Conservation (phyloP, 2,329 filamentous ascomycete species). For the Nothophaeocryptopus gaeumannii region DNA sequence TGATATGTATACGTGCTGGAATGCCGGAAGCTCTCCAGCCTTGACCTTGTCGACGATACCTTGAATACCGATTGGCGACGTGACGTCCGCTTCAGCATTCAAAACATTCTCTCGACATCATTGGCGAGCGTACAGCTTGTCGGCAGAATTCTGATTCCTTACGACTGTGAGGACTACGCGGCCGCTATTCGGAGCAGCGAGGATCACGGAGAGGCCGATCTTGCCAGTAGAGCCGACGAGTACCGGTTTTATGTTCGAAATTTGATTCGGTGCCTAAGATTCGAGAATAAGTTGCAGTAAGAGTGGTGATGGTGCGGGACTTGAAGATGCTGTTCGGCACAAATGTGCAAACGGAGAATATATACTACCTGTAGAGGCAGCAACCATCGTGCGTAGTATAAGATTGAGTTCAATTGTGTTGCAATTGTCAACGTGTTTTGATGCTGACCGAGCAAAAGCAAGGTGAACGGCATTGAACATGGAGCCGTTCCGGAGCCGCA, state of each 20-base stretch:
- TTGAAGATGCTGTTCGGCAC: too few relatives aligned
- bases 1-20: conserved; percentile 40
- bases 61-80: conserved; percentile 32
- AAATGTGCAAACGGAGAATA: too few relatives aligned
- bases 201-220: conserved; percentile 38
- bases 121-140: conserved; percentile 36
- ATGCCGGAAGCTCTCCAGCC: conserved; percentile 36
- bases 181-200: conserved; percentile 30
- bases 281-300: not conserved
- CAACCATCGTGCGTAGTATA: too few relatives aligned
- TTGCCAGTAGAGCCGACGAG: conserved; percentile 42
- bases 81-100: conserved; percentile 35
- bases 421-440: too few relatives aligned
- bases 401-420: too few relatives aligned
- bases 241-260: conserved; percentile 30
- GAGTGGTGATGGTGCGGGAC: too few relatives aligned
- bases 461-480: too few relatives aligned
- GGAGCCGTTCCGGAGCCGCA: too few relatives aligned
- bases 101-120: conserved; percentile 33
- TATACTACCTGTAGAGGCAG: too few relatives aligned
- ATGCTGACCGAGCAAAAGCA: too few relatives aligned
- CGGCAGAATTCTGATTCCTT: conserved; percentile 36
- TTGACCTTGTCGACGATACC: conserved; percentile 38
- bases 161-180: conserved; percentile 40
- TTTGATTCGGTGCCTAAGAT: not conserved